Evolutionary conservation across 192 early-diverging fungal species (phyloP).

Genomic region (Backusella tarrabulga): DNA sequence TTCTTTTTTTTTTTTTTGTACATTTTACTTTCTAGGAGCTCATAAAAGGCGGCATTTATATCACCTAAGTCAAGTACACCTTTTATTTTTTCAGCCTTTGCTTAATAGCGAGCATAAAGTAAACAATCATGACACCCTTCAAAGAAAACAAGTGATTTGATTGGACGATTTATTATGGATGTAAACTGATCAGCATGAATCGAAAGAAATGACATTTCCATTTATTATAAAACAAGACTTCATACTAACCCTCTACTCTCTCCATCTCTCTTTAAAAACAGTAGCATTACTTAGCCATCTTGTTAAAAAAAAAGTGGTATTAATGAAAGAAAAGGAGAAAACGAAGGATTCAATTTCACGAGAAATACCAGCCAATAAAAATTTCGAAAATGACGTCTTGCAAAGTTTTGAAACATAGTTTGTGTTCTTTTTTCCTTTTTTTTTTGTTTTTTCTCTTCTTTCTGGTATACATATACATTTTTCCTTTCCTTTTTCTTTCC

Average conservation of each 20-base stretch:
- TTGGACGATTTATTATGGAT: not conserved
- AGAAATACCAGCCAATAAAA: not conserved
- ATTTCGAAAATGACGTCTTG: not conserved
- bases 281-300: not conserved
- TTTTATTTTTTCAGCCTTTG: no score
- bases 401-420: not conserved
- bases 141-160: not conserved
- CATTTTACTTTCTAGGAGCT: no score
- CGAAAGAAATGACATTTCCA: not conserved
- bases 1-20: not conserved
- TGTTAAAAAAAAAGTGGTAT: not conserved
- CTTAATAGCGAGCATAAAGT: no score
- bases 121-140: not conserved
- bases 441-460: no score
- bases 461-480: not conserved
- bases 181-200: not conserved
- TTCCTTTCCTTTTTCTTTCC: conserved; percentile 3
- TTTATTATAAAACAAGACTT: not conserved
- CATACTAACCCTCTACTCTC: not conserved
- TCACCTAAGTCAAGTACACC: no score
- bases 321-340: not conserved
- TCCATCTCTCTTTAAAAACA: not conserved
- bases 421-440: not conserved
- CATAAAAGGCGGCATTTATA: no score
- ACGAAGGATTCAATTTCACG: not conserved